A percentile compares a stretch with the other conserved stretches of the same genome.
phyloP scores from a whole-genome alignment of 768 basidiomycete genomes.

The Leccinum variicolor region DNA sequence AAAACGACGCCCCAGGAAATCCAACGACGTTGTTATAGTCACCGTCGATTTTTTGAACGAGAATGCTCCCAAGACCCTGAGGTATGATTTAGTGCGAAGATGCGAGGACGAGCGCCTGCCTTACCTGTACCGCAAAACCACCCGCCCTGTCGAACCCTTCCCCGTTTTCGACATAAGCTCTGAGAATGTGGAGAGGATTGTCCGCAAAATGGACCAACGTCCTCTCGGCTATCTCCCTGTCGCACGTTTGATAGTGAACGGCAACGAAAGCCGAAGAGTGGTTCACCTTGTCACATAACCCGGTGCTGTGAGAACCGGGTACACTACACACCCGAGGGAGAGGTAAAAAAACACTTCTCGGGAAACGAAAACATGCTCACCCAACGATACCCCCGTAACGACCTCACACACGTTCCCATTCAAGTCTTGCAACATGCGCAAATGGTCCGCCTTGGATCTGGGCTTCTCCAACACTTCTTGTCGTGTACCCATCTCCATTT shows the following conservation, averaged over 20 bases:
- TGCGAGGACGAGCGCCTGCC: background rate
- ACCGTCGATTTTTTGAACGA: conserved; percentile 84
- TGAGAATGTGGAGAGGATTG: conserved; percentile 51
- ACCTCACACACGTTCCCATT: conserved; percentile 89
- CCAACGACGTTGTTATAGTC: conserved; percentile 91
- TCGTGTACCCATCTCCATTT: conserved; percentile 37
- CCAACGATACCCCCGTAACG: conserved; percentile 84
- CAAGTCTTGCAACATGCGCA: conserved; percentile 83
- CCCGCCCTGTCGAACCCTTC: conserved; percentile 90
- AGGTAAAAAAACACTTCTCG: background rate
- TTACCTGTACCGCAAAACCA: conserved; percentile 90
- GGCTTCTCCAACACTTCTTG: conserved; percentile 95
- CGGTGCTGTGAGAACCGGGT: conserved; percentile 70
- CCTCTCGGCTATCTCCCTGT: conserved; percentile 79
- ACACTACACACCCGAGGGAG: conserved; percentile 41
- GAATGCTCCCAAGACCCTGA: conserved; percentile 78
- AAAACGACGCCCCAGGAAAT: conserved; percentile 86
- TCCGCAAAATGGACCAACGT: conserved; percentile 76
- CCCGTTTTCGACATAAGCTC: conserved; percentile 80
- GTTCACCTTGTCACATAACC: conserved; percentile 69
- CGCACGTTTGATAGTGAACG: background rate
- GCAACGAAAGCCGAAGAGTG: background rate
- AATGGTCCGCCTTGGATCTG: conserved; percentile 67
- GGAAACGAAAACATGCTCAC: conserved; percentile 39
- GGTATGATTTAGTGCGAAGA: background rate